Evolutionary conservation across 2,329 filamentous ascomycete species (phyloP).

Genomic region (Sporothrix mexicana): DNA sequence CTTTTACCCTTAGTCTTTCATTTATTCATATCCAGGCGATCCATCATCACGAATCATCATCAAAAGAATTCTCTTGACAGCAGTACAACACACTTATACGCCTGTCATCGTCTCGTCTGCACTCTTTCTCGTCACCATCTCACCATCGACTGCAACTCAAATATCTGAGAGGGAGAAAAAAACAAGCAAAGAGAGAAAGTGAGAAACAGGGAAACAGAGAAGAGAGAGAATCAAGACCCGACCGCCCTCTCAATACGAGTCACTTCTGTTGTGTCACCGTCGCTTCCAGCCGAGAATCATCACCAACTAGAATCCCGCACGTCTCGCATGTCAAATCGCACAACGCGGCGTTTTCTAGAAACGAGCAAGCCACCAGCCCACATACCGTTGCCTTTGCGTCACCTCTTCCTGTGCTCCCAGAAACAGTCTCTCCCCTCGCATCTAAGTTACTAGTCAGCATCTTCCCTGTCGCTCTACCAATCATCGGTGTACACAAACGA

Average conservation of each 20-base stretch:
- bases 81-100: not conserved
- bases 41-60: not conserved
- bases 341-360: constrained; percentile 28
- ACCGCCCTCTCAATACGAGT: not conserved
- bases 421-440: not conserved
- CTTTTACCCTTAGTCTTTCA: constrained; percentile 28
- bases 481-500: constrained; percentile 30
- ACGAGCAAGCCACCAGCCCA: constrained; percentile 22
- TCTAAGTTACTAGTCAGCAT: constrained; percentile 1
- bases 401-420: constrained; percentile 22
- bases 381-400: constrained; percentile 29
- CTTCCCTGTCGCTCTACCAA: constrained; percentile 10
- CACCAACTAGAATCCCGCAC: constrained; percentile 31
- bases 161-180: not conserved
- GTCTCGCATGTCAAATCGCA: constrained; percentile 32
- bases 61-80: not conserved
- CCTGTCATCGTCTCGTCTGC: not conserved
- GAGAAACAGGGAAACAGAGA: not conserved
- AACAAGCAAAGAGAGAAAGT: not conserved
- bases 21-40: constrained; percentile 18
- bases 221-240: not conserved
- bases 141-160: not conserved
- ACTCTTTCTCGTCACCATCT: not conserved
- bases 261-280: constrained; percentile 26
- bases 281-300: constrained; percentile 32